Conservation (phyloP, 139 green algal genomes). For the Chlamydomonas sphaeroides region DNA sequence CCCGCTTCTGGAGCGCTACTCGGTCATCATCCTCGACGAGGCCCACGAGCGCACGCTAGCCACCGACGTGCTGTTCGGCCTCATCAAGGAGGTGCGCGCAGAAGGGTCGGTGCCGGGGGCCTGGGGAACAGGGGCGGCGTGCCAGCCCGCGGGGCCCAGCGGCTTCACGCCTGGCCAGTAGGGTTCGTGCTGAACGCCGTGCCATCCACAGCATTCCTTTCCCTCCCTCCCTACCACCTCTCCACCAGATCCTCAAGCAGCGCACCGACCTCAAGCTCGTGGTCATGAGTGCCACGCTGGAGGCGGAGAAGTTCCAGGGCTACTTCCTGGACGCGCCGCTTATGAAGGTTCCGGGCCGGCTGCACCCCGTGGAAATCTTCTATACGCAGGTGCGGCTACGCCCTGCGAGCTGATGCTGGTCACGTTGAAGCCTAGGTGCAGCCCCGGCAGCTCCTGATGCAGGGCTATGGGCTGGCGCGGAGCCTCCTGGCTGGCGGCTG, state of each 20-base stretch:
- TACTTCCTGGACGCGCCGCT: slow-evolving; percentile 97
- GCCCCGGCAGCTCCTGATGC: too few species aligned
- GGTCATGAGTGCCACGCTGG: slow-evolving; percentile 99
- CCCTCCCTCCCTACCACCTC: background rate
- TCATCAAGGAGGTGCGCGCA: slow-evolving; percentile 91
- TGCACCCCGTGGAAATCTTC: slow-evolving; percentile 99
- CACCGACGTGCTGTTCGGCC: slow-evolving; percentile 98
- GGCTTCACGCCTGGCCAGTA: too few species aligned
- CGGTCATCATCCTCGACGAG: slow-evolving; percentile 98
- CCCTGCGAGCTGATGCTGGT: too few species aligned
- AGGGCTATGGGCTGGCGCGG: too few species aligned
- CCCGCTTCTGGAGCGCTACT: slow-evolving; percentile 82
- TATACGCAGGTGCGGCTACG: slow-evolving; percentile 97
- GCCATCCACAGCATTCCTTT: too few species aligned
- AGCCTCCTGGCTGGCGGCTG: too few species aligned
- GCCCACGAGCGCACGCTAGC: slow-evolving; percentile 99
- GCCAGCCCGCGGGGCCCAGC: too few species aligned
- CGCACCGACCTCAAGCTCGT: slow-evolving; percentile 96
- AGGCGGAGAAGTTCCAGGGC: slow-evolving; percentile 99
- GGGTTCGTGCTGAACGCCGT: too few species aligned
- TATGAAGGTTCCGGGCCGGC: slow-evolving; percentile 96
- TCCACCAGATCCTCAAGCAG: slow-evolving; percentile 81
- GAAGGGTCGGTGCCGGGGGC: too few species aligned
- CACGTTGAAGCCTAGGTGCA: too few species aligned
- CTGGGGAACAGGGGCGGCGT: too few species aligned